Conservation (phyloP, 306 rosid species). For the Elaeagnus macrophylla region DNA sequence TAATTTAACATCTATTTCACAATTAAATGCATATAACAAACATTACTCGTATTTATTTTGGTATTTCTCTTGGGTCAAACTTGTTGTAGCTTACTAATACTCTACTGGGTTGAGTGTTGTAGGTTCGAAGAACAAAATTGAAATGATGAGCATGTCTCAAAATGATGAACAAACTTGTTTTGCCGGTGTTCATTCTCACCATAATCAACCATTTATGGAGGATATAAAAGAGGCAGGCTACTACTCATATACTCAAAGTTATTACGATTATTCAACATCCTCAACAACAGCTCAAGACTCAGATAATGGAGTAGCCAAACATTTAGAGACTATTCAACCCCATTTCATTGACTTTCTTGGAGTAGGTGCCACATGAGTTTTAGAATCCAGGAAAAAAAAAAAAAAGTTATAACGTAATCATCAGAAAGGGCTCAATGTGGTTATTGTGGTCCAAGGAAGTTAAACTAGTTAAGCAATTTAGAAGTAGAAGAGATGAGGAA, state of each 20-base stretch:
- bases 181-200: conserved; percentile 15
- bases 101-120: conserved; percentile 4
- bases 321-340: conserved; percentile 38
- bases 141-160: conserved; percentile 20
- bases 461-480: conserved; percentile 39
- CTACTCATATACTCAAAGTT: conserved; percentile 20
- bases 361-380: conserved; percentile 79
- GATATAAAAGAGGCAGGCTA: conserved; percentile 33
- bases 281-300: conserved; percentile 22
- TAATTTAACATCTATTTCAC: too few relatives aligned
- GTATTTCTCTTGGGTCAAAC: too few relatives aligned
- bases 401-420: conserved; percentile 15
- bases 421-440: conserved; percentile 35
- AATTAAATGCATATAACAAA: too few relatives aligned
- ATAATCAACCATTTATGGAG: conserved; percentile 20
- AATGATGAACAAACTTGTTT: conserved; percentile 22
- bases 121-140: conserved; percentile 38
- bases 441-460: conserved; percentile 65
- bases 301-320: conserved; percentile 24
- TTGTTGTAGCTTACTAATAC: background rate
- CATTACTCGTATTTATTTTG: too few relatives aligned
- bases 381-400: background rate
- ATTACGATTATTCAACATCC: conserved; percentile 27
- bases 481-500: conserved; percentile 40
- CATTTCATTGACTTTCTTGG: conserved; percentile 92